Conservation (phyloP, 139 green algal genomes). For the Axilococcus clingmanii region DNA sequence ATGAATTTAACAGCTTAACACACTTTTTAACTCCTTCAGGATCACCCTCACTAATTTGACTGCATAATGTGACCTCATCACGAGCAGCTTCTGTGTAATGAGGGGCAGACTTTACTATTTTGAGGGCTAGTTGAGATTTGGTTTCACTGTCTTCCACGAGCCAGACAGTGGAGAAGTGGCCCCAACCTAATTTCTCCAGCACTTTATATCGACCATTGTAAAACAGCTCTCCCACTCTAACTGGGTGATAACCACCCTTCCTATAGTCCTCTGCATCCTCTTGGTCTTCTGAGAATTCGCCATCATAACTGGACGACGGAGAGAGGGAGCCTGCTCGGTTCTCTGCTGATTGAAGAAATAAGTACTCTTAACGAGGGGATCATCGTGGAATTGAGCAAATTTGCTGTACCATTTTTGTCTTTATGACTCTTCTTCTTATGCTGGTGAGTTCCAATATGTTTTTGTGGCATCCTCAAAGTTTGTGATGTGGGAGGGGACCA, state of each 20-base stretch:
- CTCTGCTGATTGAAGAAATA: conserved; percentile 13
- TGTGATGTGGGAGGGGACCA: no score
- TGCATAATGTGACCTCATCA: conserved; percentile 92
- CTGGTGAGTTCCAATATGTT: no score
- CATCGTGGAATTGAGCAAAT: no score
- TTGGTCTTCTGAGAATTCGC: conserved; percentile 28
- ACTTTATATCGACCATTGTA: conserved; percentile 84
- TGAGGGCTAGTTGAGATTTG: conserved; percentile 36
- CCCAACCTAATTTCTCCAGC: conserved; percentile 93
- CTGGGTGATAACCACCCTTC: conserved; percentile 87
- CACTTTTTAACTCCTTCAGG: conserved; percentile 44
- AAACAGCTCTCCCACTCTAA: conserved; percentile 81
- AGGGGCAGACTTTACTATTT: conserved; percentile 87
- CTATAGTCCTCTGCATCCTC: conserved; percentile 31
- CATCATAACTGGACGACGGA: conserved; percentile 11
- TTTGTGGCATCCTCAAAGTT: no score
- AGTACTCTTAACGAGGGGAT: no score
- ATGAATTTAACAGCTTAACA: conserved; percentile 75
- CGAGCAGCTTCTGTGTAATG: conserved; percentile 95
- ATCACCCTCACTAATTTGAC: conserved; percentile 63
- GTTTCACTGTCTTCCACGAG: conserved; percentile 60
- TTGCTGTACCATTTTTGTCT: no score
- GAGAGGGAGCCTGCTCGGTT: conserved; percentile 5
- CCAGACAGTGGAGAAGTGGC: conserved; percentile 99
- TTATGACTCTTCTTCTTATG: no score